These are phyloP conservation scores for Euptelea pleiosperma DNA, from an alignment of 164 flowering plant species.

Conservation along the genomic window DNA sequence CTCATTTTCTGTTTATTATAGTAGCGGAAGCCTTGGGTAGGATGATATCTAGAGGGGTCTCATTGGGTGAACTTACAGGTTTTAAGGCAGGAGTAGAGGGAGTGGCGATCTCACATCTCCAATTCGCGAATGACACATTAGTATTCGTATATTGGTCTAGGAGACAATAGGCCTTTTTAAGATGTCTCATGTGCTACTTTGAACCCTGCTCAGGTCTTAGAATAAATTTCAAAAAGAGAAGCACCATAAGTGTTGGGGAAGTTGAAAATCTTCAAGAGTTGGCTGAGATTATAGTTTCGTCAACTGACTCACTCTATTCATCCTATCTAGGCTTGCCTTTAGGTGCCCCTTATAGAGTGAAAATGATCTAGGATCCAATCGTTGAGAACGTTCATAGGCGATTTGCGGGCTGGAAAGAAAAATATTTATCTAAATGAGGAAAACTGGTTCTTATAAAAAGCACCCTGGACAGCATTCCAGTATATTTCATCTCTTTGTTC, in stretches of 20 bases:
- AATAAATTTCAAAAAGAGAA: neutral
- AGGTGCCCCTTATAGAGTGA: too few species aligned
- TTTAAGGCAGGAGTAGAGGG: neutral
- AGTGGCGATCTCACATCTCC: neutral
- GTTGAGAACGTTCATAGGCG: too few species aligned
- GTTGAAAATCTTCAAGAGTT: too few species aligned
- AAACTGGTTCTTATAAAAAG: neutral
- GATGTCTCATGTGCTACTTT: neutral
- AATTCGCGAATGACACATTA: neutral
- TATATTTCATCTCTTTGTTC: neutral
- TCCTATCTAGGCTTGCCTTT: too few species aligned
- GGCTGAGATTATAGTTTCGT: neutral
- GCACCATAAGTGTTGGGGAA: neutral
- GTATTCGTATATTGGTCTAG: neutral
- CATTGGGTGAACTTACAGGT: neutral
- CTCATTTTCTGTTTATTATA: too few species aligned
- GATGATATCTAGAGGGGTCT: neutral
- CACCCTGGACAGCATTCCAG: neutral
- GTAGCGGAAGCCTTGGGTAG: too few species aligned
- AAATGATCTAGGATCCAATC: too few species aligned
- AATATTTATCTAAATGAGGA: neutral
- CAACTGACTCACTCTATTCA: neutral
- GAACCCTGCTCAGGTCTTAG: neutral
- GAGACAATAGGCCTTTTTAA: too few species aligned
- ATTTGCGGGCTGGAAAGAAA: neutral